Base-by-base conservation (phyloP, 495 filamentous ascomycete genomes). In the Penicillium roqueforti region DNA sequence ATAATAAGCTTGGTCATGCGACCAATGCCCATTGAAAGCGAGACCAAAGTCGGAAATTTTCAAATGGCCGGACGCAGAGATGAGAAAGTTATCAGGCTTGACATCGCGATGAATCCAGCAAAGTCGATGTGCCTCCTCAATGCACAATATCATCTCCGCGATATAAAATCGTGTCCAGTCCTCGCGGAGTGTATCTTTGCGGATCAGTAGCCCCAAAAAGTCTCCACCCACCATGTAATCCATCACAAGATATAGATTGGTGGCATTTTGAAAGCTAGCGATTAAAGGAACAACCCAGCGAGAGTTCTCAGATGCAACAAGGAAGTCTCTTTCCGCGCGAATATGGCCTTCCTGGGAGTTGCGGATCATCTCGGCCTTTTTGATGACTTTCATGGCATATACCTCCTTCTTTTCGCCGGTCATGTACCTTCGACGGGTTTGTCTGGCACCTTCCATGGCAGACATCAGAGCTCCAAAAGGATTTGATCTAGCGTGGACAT, bases 191-290 rank as follows among this genome's bases (percentile, higher is more conserved):
- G 86, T 80, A 51, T 89, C 86, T 63, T 91, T 87, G 23, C 91
- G 85, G 56, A 96, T 87, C 9, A 97, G 69, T 6, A 95, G 72
- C 1, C 88, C 87, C 3, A 97, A 77, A 58, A 97, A 96, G 64
- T 97, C 92, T 2, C 92, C 92, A 14, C 92, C 92, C 6, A 95
- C 85, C 89, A 95, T 95, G 63, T 95, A 97, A 53, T 97, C 91
- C 91, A 96, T 96, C 51, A 95, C 87, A 10, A 97, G 82, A 62
- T 96, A 96, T 23, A 97, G 75, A 60, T 89, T 87, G 16, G 79
- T 78, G 31, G 77, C 73, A 67, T 97, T 92, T 65, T 97, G 89
- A 61, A 97, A 96, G 60, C 88, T 92, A 44, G 88, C 80, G 53
- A 96, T 81, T 32, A 97, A 78, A 14, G 91, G 87, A 22, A 97